These are phyloP conservation scores for Diaporthe helianthi DNA, from an alignment of 2,329 filamentous ascomycete species.

Conservation along the genomic window DNA sequence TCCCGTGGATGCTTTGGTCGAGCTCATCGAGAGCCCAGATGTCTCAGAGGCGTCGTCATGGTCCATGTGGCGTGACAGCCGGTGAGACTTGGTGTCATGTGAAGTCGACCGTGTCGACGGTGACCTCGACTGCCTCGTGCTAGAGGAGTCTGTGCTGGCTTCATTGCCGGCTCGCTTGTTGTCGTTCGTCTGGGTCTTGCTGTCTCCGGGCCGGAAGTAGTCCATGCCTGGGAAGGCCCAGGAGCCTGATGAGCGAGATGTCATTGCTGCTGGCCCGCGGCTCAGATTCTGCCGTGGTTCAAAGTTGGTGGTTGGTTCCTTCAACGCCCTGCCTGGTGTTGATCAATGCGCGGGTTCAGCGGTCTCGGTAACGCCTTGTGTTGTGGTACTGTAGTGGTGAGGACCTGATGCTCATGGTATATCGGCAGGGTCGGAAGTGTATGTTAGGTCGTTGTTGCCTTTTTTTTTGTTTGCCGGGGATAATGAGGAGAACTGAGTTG, in stretches of 20 bases:
- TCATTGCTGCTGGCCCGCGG: conserved; percentile 21
- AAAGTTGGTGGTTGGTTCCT: background rate
- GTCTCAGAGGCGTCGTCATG: conserved; percentile 26
- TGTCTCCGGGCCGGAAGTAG: conserved; percentile 24
- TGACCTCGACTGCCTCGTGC: background rate
- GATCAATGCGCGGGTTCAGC: conserved; percentile 19
- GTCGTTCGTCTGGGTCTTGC: background rate
- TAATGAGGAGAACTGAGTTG: conserved; percentile 1
- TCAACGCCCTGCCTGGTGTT: background rate
- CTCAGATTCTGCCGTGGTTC: background rate
- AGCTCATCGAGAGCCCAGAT: conserved; percentile 24
- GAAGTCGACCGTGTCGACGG: conserved; percentile 1
- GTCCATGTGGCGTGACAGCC: conserved; percentile 18
- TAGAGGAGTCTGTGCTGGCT: background rate
- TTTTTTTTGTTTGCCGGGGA: conserved; percentile 11
- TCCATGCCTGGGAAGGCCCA: conserved; percentile 31
- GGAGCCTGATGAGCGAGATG: conserved; percentile 29
- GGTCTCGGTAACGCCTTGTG: conserved; percentile 31
- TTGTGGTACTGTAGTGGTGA: conserved; percentile 27
- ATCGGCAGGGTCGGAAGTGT: background rate
- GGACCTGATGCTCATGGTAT: conserved; percentile 33
- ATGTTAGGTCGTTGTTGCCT: background rate
- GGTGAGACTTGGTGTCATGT: conserved; percentile 20
- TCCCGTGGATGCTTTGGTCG: conserved; percentile 28
- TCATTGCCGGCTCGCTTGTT: background rate